Conservation (phyloP, 2,329 filamentous ascomycete species). For the Grosmannia serpens region DNA sequence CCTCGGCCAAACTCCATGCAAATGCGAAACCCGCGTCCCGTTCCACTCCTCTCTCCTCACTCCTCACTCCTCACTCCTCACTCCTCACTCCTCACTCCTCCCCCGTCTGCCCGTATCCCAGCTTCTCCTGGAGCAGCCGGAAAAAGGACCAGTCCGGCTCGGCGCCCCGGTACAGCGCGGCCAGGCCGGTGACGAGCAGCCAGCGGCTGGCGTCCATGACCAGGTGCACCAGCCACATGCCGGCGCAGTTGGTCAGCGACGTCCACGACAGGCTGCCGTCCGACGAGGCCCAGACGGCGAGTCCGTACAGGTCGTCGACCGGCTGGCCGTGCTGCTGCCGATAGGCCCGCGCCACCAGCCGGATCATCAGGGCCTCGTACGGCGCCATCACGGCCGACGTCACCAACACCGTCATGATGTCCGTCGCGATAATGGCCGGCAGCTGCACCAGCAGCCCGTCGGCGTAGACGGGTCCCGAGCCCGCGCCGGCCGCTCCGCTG, state of each 20-base stretch:
- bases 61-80: not conserved
- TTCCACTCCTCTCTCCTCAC: not conserved
- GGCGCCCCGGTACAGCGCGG: conserved; percentile 11
- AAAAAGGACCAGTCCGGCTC: conserved; percentile 8
- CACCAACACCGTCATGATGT: conserved; percentile 32
- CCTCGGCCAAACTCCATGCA: too few relatives aligned
- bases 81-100: not conserved
- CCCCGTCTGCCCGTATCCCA: conserved; percentile 8
- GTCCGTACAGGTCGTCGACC: conserved; percentile 25
- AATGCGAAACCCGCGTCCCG: too few relatives aligned
- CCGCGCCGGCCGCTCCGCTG: not conserved
- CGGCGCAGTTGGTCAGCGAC: conserved; percentile 32
- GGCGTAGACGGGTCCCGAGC: conserved; percentile 12
- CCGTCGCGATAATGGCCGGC: conserved; percentile 34
- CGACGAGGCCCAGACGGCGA: conserved; percentile 20
- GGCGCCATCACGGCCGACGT: conserved; percentile 32
- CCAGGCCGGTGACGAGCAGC: conserved; percentile 26
- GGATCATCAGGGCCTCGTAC: conserved; percentile 32
- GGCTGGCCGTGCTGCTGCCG: conserved; percentile 26
- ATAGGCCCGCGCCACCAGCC: conserved; percentile 32
- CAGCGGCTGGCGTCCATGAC: conserved; percentile 33
- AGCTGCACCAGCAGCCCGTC: conserved; percentile 38
- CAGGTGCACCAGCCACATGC: conserved; percentile 33
- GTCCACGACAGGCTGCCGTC: conserved; percentile 23
- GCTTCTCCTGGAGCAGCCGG: conserved; percentile 14